Conservation (phyloP, 164 flowering plant genomes). For the Amborella trichopoda region DNA sequence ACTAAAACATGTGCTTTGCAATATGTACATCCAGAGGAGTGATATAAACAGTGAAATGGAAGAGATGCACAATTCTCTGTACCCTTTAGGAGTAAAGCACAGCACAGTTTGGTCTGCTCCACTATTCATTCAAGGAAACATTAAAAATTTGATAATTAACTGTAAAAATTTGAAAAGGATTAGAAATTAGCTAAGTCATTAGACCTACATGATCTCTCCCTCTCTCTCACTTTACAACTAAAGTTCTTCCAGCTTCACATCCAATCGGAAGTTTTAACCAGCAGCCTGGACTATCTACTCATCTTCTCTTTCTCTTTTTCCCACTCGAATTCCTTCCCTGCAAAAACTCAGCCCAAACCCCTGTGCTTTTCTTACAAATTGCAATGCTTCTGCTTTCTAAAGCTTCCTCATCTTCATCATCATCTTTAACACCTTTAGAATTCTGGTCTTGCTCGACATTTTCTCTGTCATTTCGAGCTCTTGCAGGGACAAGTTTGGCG, state of each 20-base stretch:
- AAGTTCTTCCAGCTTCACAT: not conserved
- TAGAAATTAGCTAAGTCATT: too few relatives aligned
- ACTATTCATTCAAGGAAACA: too few relatives aligned
- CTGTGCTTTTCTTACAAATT: constrained; percentile 41
- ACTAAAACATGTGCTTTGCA: too few relatives aligned
- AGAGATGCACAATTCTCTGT: too few relatives aligned
- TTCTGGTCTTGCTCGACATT: constrained; percentile 15
- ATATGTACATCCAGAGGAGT: too few relatives aligned
- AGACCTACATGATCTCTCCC: too few relatives aligned
- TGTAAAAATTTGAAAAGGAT: not conserved
- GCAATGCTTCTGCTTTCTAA: too few relatives aligned
- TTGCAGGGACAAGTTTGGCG: constrained; percentile 29
- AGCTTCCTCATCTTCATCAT: constrained; percentile 33
- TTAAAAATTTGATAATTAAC: not conserved
- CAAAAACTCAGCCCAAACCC: constrained; percentile 32
- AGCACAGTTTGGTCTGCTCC: too few relatives aligned
- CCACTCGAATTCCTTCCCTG: too few relatives aligned
- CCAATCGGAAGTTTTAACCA: constrained; percentile 21
- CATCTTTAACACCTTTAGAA: constrained; percentile 14
- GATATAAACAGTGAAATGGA: too few relatives aligned
- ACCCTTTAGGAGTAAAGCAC: not conserved
- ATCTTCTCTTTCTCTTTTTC: constrained; percentile 32
- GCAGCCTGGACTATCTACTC: constrained; percentile 10
- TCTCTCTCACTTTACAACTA: too few relatives aligned
- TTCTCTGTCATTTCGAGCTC: constrained; percentile 20